A percentile compares a stretch with the other conserved stretches of the same genome.
phyloP scores from a whole-genome alignment of 2,329 filamentous ascomycete genomes.

The Sarocladiaceae sp. region DNA sequence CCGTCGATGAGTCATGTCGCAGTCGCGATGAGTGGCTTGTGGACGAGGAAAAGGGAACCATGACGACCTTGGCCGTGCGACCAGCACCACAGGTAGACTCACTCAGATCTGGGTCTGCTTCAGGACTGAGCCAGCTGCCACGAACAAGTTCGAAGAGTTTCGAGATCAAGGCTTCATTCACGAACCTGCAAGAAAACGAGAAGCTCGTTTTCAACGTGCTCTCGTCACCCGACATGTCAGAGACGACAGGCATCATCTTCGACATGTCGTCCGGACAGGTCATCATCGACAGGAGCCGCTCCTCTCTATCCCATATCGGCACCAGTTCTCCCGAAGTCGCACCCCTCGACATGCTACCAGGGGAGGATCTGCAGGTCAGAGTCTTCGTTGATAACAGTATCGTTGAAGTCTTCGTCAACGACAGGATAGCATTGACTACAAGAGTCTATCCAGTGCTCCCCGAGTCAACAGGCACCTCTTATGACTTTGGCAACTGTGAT shows the following conservation, averaged over 20 bases:
- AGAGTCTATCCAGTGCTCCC: slow-evolving; percentile 1
- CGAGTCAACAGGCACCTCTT: not conserved
- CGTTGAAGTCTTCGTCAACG: slow-evolving; percentile 6
- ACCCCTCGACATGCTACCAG: not conserved
- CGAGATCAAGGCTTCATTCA: not conserved
- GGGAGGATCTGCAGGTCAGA: slow-evolving; percentile 2
- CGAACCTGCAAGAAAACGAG: not conserved
- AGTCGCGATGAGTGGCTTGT: slow-evolving; percentile 10
- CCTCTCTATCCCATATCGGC: not conserved
- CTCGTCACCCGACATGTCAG: not conserved
- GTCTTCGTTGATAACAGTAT: slow-evolving; percentile 6
- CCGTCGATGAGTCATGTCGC: not conserved
- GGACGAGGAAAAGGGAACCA: slow-evolving; percentile 10
- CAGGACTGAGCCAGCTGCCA: not conserved
- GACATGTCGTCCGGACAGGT: not conserved
- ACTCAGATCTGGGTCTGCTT: not conserved
- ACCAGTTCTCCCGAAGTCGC: not conserved
- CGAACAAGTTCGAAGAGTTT: not conserved
- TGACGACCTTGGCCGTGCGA: slow-evolving; percentile 14
- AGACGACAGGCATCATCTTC: slow-evolving; percentile 1
- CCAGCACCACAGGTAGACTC: slow-evolving; percentile 10
- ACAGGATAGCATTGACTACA: not conserved
- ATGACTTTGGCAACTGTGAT: not conserved
- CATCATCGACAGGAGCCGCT: not conserved
- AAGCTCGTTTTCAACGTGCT: slow-evolving; percentile 2